Percentiles rank a stretch among this genome's conserved stretches.
Conservation (phyloP, 2,329 filamentous ascomycete genomes). For the Myriangium duriaei region DNA sequence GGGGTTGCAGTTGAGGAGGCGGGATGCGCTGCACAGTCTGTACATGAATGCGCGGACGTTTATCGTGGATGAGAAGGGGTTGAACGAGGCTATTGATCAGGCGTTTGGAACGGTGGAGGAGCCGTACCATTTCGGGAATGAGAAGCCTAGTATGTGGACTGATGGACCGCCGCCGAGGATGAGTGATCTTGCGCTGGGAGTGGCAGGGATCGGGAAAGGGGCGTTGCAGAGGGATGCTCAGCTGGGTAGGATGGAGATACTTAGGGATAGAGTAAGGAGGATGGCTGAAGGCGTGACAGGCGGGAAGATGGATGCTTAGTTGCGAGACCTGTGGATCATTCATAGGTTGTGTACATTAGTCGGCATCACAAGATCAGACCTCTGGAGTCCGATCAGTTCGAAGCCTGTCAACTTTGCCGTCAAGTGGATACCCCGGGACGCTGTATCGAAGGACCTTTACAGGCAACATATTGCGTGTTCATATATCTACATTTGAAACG, state of each 20-base stretch:
- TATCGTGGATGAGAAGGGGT: conserved; percentile 69
- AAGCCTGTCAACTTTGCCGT: no score
- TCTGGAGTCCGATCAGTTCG: no score
- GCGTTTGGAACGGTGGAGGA: conserved; percentile 55
- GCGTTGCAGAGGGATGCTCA: conserved; percentile 24
- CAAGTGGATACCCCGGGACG: no score
- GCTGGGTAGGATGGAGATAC: conserved; percentile 27
- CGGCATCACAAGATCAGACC: no score
- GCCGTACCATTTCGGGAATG: conserved; percentile 26
- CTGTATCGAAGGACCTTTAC: no score
- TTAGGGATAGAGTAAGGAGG: conserved; percentile 47
- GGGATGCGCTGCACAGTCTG: conserved; percentile 65
- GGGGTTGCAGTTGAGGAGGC: conserved; percentile 42
- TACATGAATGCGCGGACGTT: conserved; percentile 83
- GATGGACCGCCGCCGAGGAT: conserved; percentile 34
- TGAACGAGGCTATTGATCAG: conserved; percentile 59
- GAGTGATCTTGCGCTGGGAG: conserved; percentile 30
- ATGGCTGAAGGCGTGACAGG: conserved; percentile 57
- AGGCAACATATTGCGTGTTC: no score
- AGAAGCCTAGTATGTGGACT: conserved; percentile 39
- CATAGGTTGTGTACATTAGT: no score
- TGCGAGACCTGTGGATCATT: no score
- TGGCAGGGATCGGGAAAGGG: conserved; percentile 21
- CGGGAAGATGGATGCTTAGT: conserved; percentile 39
- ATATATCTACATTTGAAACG: no score